Base-by-base conservation (phyloP, 257 asterid species). In the Solanum peruvianum region DNA sequence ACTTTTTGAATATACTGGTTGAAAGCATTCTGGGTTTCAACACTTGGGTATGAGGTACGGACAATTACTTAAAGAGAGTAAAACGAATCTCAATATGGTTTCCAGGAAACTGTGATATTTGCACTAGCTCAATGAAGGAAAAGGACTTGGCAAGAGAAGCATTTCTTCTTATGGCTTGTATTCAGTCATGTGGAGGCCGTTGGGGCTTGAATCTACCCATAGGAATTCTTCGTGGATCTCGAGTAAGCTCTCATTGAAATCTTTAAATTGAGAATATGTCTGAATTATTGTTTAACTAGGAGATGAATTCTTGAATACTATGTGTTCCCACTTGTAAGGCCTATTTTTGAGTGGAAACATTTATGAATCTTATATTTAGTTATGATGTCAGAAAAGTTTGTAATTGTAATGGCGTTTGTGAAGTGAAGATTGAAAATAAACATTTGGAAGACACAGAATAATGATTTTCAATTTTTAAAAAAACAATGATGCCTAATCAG, bases 181-280 rank as follows among this genome's bases (percentile, higher is more conserved):
- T 95, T 90, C 96, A 91, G 62, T 86, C 98, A 29, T 96, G 98
- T 27, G 91, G 95, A 86, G 98, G 98, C 81, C 89, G 93, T 71
- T 96, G 96, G 96, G 99, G 99, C 77, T 95, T 96, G 88, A 96
- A 96, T 91, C 87, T 96, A 89, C 98, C 98, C 10, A 88, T 96
- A 29, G 98, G 94, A 89, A 95, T 95, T 88, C 99, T 96, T 89
- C 98, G 98, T 66, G 99, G 99, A 88, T 96, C 99, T 89, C 93
- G 94, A 89, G 99, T 95, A 94, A 93, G 98, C 85, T 86, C 87
- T 85, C 52, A 13, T 86, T 82, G 58, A 86, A 86, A 82, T 73
- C 67, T 44, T 39, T 49, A 82, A 80, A 39, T 23, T 25, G 75
- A 87, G 85, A 86, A 85, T 77, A 64, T 85, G 56, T 23, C 45